phyloP scores from a whole-genome alignment of 768 basidiomycete species.

The Scleroderma bovista region DNA sequence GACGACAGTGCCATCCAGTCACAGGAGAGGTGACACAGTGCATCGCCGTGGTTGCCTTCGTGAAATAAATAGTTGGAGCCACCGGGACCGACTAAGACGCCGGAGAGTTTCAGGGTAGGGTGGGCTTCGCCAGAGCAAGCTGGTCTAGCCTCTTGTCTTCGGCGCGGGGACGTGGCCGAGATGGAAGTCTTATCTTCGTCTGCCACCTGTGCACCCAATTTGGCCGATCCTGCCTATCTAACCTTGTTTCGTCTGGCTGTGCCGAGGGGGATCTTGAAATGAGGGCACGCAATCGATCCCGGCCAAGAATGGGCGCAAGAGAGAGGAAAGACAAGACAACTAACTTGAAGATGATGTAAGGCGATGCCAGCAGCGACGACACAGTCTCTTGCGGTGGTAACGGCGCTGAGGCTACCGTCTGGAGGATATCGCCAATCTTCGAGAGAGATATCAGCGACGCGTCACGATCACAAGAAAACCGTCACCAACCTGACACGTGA shows the following conservation, averaged over 20 bases:
- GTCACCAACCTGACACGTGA: slow-evolving; percentile 73
- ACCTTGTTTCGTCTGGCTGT: slow-evolving; percentile 13
- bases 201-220: slow-evolving; percentile 69
- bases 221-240: slow-evolving; percentile 31
- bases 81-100: slow-evolving; percentile 3
- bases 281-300: slow-evolving; percentile 57
- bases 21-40: slow-evolving; percentile 4
- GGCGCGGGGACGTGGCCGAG: slow-evolving; percentile 44
- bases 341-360: slow-evolving; percentile 79
- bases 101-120: slow-evolving; percentile 17
- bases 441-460: slow-evolving; percentile 11
- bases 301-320: slow-evolving; percentile 79
- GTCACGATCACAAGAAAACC: slow-evolving; percentile 12
- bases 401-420: slow-evolving; percentile 71
- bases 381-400: slow-evolving; percentile 71
- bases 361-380: slow-evolving; percentile 80
- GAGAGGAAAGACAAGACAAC: slow-evolving; percentile 78
- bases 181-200: slow-evolving; percentile 49
- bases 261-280: slow-evolving; percentile 33
- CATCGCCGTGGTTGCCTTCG: slow-evolving; percentile 7
- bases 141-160: slow-evolving; percentile 43
- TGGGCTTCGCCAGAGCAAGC: slow-evolving; percentile 51
- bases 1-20: slow-evolving; percentile 4
- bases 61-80: slow-evolving; percentile 16
- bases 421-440: slow-evolving; percentile 83